phyloP scores from a whole-genome alignment of 2,329 filamentous ascomycete species.

The Sclerotinia sclerotiorum region DNA sequence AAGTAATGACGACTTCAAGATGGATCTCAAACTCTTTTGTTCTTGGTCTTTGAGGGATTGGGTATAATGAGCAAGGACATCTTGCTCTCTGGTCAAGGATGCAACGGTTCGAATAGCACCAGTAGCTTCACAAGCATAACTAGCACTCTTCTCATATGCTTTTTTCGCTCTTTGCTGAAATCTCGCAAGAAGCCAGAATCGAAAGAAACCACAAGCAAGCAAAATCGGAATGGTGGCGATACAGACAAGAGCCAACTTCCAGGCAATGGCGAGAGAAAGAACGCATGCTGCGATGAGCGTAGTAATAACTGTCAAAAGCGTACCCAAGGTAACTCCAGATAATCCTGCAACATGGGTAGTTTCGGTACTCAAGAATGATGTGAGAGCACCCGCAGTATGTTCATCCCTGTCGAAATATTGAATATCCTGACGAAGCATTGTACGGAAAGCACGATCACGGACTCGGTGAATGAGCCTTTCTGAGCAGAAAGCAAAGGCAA shows the following conservation, averaged over 20 bases:
- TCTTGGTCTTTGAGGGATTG: constrained; percentile 65
- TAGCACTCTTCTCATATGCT: constrained; percentile 77
- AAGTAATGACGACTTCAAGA: constrained; percentile 72
- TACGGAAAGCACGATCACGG: constrained; percentile 77
- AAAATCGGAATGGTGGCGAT: constrained; percentile 76
- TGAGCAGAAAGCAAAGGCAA: constrained; percentile 81
- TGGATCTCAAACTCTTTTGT: constrained; percentile 65
- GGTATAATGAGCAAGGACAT: constrained; percentile 74
- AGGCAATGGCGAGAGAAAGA: constrained; percentile 72
- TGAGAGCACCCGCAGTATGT: constrained; percentile 85
- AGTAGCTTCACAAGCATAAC: constrained; percentile 89
- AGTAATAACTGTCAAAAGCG: constrained; percentile 75
- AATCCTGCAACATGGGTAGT: constrained; percentile 87
- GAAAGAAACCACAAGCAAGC: constrained; percentile 78
- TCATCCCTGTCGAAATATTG: constrained; percentile 86
- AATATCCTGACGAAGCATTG: constrained; percentile 90
- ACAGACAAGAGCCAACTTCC: constrained; percentile 85
- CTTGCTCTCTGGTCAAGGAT: constrained; percentile 80
- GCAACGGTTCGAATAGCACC: constrained; percentile 93
- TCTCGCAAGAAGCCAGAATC: constrained; percentile 78
- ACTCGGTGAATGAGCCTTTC: constrained; percentile 82
- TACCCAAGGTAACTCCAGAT: constrained; percentile 83
- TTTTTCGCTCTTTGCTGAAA: constrained; percentile 78
- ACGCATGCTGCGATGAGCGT: constrained; percentile 74
- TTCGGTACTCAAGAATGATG: constrained; percentile 84